phyloP scores from a whole-genome alignment of 768 basidiomycete species.

The Piloderma croceum region DNA sequence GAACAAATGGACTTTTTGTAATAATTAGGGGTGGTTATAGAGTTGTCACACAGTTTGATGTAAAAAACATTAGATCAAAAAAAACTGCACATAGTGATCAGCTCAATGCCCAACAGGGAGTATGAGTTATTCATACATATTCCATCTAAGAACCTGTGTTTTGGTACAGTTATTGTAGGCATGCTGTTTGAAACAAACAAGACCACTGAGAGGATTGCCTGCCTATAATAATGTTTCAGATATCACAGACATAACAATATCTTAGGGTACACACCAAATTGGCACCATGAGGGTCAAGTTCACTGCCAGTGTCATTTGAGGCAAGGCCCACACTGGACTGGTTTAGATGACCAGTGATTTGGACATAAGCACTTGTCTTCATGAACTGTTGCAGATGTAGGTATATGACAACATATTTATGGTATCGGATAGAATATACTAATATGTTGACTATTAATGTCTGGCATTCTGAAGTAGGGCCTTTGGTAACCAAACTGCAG shows the following conservation, averaged over 20 bases:
- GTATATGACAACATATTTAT: too few relatives aligned
- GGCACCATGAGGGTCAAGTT: slow-evolving; percentile 51
- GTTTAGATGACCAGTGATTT: slow-evolving; percentile 40
- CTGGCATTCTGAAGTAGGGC: slow-evolving; percentile 50
- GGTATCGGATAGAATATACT: slow-evolving; percentile 36
- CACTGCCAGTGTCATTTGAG: slow-evolving; percentile 44
- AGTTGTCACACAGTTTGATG: slow-evolving; percentile 47
- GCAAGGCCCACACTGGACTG: slow-evolving; percentile 39
- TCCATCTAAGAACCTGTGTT: slow-evolving; percentile 42
- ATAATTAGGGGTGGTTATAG: slow-evolving; percentile 28
- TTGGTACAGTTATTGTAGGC: slow-evolving; percentile 27
- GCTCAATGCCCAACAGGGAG: too few relatives aligned
- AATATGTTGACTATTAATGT: slow-evolving; percentile 47
- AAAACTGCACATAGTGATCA: slow-evolving; percentile 33
- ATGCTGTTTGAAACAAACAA: slow-evolving; percentile 42
- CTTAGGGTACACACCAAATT: slow-evolving; percentile 32
- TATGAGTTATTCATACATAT: slow-evolving; percentile 32
- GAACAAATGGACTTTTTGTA: slow-evolving; percentile 36
- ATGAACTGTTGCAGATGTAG: too few relatives aligned
- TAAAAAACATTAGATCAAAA: slow-evolving; percentile 44
- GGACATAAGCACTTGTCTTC: slow-evolving; percentile 35
- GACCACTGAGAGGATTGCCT: slow-evolving; percentile 50
- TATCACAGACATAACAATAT: slow-evolving; percentile 11
- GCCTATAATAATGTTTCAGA: too few relatives aligned
- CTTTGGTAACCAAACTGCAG: slow-evolving; percentile 53